Evolutionary conservation across 139 green algal species (phyloP), one percentile per base, ranked within the genome.

Genomic region (Chlorella sp.): DNA sequence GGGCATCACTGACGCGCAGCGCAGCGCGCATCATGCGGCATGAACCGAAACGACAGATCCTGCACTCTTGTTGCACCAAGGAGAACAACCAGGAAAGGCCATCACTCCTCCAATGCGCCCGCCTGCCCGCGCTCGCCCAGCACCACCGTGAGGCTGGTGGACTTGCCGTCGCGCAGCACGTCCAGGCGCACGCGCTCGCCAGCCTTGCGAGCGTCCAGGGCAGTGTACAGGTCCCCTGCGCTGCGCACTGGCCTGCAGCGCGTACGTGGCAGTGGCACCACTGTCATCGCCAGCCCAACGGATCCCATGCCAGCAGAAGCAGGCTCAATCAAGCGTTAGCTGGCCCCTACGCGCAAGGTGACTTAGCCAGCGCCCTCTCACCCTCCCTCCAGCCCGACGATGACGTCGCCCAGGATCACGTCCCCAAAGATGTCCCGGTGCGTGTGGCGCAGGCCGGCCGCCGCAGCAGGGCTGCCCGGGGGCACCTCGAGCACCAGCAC

Each of bases 401-500:
- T 85, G 17, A 87, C 59, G 42, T 87, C 82, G 0, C 82, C 82
- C 10, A 85, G 67, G 31, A 83, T 75, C 67, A 95, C 84, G 71
- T 95, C 90, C 0, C 90, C 90, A 59, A 95, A 84, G n/a, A 95
- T 81, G 75, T 96, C 90, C 0, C 90, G 42, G 33, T 81, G 80
- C 1, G 90, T 95, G 51, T 86, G 80, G 3, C 80, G 72, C 55
- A 96, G 77, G 26, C 91, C 91, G 1, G 90, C 89, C 35, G 83
- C 83, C 4, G 63, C 62, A 0, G 87, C 90, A 14, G 90, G 87
- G 22, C 80, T 80, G 24, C 83, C 85, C 1, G 76, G 69, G 1
- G 83, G 87, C 31, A 88, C 86, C 51, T 93, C 86, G 64, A 96
- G 74, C 66, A 96, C 86, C 70, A 96, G 74, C 32, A 94, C 88